Evolutionary conservation across 2,329 filamentous ascomycete species (phyloP), one percentile per base, ranked within the genome.

Genomic region (Fusarium miscanthi): DNA sequence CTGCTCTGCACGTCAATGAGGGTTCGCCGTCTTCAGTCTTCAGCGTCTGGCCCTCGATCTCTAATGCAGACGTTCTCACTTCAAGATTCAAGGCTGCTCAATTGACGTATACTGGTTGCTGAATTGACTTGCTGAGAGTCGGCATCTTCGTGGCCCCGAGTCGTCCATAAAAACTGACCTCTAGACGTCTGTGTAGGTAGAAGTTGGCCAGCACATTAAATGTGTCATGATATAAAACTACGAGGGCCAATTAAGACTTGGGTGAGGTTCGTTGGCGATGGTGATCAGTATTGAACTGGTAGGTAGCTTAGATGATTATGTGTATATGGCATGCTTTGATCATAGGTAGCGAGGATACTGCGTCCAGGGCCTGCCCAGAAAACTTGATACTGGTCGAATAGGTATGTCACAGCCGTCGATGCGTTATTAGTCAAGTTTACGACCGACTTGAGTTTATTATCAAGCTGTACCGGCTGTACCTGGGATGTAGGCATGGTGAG

Each of bases 381-480:
- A 33, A 10, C 5, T 3, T 11, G 6, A 6, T 2, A 14, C 23
- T 8, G 27, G 5, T 13, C 13, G 14, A 11, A n/a, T 12, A n/a
- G 10, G 27, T 2, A 31, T 11, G 6, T 31, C n/a, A 5, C 13
- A 13, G 30, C 4, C 4, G 4, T 8, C 9, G 13, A 37, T 25
- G 3, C 14, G 6, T 5, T 3, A n/a, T 5, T 8, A 4, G 12
- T 25, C 4, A 51, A 8, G 4, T 4, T 21, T 27, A 0, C 6
- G 21, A 2, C 6, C 16, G 31, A n/a, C 23, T 52, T 25, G 2
- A 21, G 25, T 17, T 27, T 21, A 14, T 12, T 3, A 21, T 21
- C 17, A 37, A 6, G n/a, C 48, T 19, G 12, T 21, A 11, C 9
- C 16, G 9, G 5, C 12, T 33, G 19, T 2, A 16, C 19, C 21